Evolutionary conservation across 345 rosid species (phyloP), one percentile per base, ranked within the genome.

Genomic region (Camelina neglecta): DNA sequence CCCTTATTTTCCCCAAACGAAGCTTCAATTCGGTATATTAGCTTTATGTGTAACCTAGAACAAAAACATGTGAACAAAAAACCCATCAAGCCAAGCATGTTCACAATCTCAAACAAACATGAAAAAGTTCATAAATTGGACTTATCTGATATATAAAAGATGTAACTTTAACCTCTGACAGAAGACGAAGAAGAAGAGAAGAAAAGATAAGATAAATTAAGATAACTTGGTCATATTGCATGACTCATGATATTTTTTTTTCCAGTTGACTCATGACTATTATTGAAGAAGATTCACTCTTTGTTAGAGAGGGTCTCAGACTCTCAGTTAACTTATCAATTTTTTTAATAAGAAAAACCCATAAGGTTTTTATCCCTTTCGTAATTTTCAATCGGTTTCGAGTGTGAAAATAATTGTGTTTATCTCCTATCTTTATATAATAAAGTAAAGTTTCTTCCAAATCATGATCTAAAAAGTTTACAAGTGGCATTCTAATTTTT

Each of bases 71-170:
- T 44, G 54, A 72, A 72, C 76, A 26, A 72, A 54, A 74, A 56
- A 33, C 71, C 59, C 67, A 74, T 36, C 51, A 65, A 24, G 60
- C 60, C 44, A 69, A 13, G 18, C 59, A 62, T 54, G 71, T 35
- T 45, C 65, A 63, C 16, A 47, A 56, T 64, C 61, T 71, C 35
- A 54, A 8, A 50, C 31, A 50, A 60, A 75, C 29, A 31, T n/a
- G 61, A 24, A 13, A 38, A 26, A 24, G 61, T 3, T 18, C 10
- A 54, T 8, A 62, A 44, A 10, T 16, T 35, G n/a, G 60, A 67
- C 53, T 1, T 2, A 45, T 65, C 75, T 62, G 67, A 57, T 48
- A 21, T 6, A 47, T 18, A 64, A 56, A 76, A 71, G 42, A 57
- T 69, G 71, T 10, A 55, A 33, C 35, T 53, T 53, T 50, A 49